These are phyloP conservation scores for Pinus albicaulis DNA, from an alignment of 75 land plant genomes.

Conservation along the genomic window DNA sequence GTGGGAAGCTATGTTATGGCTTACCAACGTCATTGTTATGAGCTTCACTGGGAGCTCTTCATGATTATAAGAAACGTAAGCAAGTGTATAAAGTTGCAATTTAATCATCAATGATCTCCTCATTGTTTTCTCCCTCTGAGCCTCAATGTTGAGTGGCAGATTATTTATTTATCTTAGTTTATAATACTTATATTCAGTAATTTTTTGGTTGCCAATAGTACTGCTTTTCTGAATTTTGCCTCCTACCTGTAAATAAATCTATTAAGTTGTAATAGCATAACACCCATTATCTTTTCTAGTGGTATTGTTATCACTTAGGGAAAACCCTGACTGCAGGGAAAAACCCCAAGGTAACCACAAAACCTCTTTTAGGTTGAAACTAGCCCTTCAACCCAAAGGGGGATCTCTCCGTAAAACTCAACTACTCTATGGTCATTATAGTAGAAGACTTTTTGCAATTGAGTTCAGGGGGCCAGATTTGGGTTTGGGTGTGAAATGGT, in stretches of 20 bases:
- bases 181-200: no score
- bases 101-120: neutral
- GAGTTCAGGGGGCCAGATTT: no score
- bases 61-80: neutral
- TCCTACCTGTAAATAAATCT: neutral
- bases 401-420: no score
- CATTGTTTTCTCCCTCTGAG: neutral
- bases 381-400: no score
- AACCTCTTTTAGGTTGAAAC: no score
- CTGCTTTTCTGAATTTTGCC: neutral
- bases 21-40: neutral
- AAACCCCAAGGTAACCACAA: no score
- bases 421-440: no score
- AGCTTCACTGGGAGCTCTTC: neutral
- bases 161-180: neutral
- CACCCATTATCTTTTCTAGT: neutral
- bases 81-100: neutral
- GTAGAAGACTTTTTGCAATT: no score
- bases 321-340: no score
- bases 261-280: neutral
- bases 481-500: no score
- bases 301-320: no score
- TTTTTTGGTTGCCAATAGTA: neutral
- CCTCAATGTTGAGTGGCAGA: neutral
- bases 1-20: neutral